Base-by-base conservation (phyloP, 202 grass and related monocot genomes). In the Zoysia matrella region DNA sequence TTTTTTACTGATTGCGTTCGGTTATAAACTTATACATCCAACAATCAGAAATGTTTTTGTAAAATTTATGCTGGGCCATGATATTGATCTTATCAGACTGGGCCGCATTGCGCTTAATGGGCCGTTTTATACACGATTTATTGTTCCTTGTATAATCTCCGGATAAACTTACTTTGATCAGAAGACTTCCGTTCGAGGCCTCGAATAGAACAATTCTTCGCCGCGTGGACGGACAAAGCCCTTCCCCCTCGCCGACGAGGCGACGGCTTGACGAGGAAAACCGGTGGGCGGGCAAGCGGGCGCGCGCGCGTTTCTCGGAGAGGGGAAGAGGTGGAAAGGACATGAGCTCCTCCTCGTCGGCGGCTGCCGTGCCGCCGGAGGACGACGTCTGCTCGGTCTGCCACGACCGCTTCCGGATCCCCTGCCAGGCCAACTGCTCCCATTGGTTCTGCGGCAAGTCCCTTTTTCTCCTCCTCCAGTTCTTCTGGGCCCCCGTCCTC, bases 381-480 rank as follows among this genome's bases (percentile, higher is more conserved):
- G 91, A 99, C 71, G 96, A 99, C 74, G 70, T 87, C 52, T 99
- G 96, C 83, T 92, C 93, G 40, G 86, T 99, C 54, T 99, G 96
- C 87, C 96, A 99, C 69, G 93, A 99, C 66, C 61, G 82, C 73
- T 99, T 99, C 77, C 87, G 82, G 62, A 80, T 90, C 52, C 93
- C 96, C 7, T 95, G 91, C 74, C 96, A 99, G 86, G 96, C 93
- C 46, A 99, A 99, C 77, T 99, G 96, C 84, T 95, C 96, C 87
- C 96, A 99, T 80, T 99, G 93, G 96, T 99, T 99, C 89, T 99
- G 96, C 57, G 96, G 96, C 90, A 69, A 36, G 83, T 82, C 42
- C 60, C 69, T 80, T n/a, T 22, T 54, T 69, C 36, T 60, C 13
- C 69, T 11, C 78, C 18, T 14, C 16, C 52, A 1, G 6, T 3